A percentile compares a stretch with the other conserved stretches of the same genome.
phyloP scores from a whole-genome alignment of 1,284 basidiomycete species.

The Naganishia sp. region DNA sequence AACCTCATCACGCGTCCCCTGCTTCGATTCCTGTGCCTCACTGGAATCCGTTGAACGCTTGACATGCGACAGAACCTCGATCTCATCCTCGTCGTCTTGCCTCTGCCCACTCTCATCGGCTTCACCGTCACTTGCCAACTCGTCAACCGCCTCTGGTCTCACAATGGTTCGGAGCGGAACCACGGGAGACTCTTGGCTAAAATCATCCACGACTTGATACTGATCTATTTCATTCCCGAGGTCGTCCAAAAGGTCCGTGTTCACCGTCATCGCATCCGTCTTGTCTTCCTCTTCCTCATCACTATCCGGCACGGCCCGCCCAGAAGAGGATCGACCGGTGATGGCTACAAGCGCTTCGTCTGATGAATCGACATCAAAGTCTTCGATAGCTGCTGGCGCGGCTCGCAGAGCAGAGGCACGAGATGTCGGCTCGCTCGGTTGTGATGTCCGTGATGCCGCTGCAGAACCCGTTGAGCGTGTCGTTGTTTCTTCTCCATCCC shows the following conservation, averaged over 20 bases:
- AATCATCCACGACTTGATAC: constrained; percentile 9
- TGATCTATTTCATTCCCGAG: neutral
- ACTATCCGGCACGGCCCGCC: neutral
- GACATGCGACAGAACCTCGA: constrained; percentile 11
- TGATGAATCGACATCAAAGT: constrained; percentile 14
- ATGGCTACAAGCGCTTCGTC: neutral
- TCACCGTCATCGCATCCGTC: constrained; percentile 21
- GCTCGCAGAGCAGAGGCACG: neutral
- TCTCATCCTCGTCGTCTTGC: constrained; percentile 31
- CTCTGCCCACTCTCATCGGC: constrained; percentile 25
- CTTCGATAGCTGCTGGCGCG: neutral
- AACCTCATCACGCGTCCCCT: too few relatives aligned
- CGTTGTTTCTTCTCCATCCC: neutral
- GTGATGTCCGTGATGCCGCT: constrained; percentile 1
- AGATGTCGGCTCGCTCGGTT: neutral
- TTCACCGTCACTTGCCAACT: constrained; percentile 31
- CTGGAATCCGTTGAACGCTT: neutral
- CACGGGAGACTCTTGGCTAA: neutral
- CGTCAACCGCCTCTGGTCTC: constrained; percentile 26
- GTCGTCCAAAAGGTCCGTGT: constrained; percentile 7
- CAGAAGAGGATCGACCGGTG: neutral
- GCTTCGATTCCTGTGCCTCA: neutral
- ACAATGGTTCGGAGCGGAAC: constrained; percentile 12
- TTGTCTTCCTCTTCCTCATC: constrained; percentile 21
- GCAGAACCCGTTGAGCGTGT: constrained; percentile 2